Base-by-base conservation (phyloP, 176 grass and related monocot genomes). In the Pharus latifolius region DNA sequence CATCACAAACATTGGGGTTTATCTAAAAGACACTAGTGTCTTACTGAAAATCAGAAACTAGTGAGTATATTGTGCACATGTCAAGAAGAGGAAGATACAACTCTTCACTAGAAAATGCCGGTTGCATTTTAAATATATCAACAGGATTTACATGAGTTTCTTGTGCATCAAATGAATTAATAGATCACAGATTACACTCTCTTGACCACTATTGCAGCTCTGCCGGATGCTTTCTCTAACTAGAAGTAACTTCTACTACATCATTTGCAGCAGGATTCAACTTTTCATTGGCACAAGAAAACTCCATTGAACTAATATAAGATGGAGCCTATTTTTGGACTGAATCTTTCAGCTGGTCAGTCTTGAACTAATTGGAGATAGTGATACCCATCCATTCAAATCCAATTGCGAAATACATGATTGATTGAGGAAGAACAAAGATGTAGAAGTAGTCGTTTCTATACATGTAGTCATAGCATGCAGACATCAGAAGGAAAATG, bases 341-440 rank as follows among this genome's bases (percentile, higher is more conserved):
- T 30, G 18, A 30, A 5, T 44, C 15, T 46, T 55, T 57, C 34
- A 16, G 20, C 10, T 61, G 8, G 19, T 44, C 55, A 51, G 56
- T 28, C 46, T 33, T 57, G 43, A 75, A 53, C 69, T 80, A 88
- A 51, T 24, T 41, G 15, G 69, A 73, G 16, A 77, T 70, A 7
- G 27, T 54, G 24, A 84, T 7, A 16, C 84, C 89, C 40, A 92
- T 26, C 38, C 80, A 78, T 8, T 82, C 67, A 25, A 88, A 92
- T 31, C 89, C 89, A 25, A 92, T 65, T 10, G 58, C 54, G 28
- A 88, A 81, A 49, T 92, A 92, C 68, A 82, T 80, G 10, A 88
- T 31, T 1, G 84, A 78, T 49, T 92, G 89, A 24, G 89, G 81
- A 63, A 92, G 51, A 15, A 87, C 73, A 31, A 92, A 84, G 31